These are phyloP conservation scores for Cudoniella acicularis DNA, from an alignment of 495 filamentous ascomycete genomes.

Conservation along the genomic window DNA sequence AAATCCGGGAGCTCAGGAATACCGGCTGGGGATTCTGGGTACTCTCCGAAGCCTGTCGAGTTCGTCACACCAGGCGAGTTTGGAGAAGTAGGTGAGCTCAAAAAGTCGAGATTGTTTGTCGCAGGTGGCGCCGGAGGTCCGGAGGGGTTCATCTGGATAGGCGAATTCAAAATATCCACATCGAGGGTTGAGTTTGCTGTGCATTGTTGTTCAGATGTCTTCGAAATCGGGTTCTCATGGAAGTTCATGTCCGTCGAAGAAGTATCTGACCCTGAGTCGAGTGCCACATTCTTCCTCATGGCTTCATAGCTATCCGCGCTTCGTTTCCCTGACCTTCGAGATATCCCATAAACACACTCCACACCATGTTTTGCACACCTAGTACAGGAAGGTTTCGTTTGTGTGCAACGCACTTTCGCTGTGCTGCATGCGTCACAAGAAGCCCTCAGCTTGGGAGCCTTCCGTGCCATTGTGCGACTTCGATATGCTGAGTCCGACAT, in stretches of 20 bases:
- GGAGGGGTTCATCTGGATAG: neutral
- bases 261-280: neutral
- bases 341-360: neutral
- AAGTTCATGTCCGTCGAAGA: neutral
- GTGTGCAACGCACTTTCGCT: constrained; percentile 2
- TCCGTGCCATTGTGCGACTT: neutral
- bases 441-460: neutral
- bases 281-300: neutral
- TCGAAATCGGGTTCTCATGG: neutral
- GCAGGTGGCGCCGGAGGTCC: neutral
- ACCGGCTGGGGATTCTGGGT: neutral
- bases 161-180: neutral
- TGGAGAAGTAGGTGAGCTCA: neutral
- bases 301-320: constrained; percentile 4
- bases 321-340: neutral
- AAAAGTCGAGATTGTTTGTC: neutral
- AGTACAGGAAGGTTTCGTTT: constrained; percentile 1
- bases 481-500: neutral
- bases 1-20: neutral
- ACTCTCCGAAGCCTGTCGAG: neutral
- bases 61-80: neutral
- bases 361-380: neutral
- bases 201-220: neutral
- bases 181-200: neutral
- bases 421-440: constrained; percentile 2